These are phyloP conservation scores for Pestalotiopsis sp. DNA, from an alignment of 2,329 filamentous ascomycete genomes.

Conservation along the genomic window DNA sequence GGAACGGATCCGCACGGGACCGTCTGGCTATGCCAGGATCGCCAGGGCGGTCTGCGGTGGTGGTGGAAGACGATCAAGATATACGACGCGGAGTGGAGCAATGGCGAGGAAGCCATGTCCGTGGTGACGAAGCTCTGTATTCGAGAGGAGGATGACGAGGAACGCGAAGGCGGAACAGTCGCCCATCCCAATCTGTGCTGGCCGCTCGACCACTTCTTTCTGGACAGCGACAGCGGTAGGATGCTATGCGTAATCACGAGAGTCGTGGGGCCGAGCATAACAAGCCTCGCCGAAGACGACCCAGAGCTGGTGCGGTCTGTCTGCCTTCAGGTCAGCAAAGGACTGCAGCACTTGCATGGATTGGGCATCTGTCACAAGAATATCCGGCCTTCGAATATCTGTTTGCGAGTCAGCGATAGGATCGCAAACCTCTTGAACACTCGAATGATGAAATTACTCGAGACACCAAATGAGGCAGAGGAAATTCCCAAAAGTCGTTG, in stretches of 20 bases:
- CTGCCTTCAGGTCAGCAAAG: background rate
- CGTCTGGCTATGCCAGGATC: too few relatives aligned
- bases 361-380: conserved; percentile 12
- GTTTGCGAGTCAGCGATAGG: background rate
- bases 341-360: background rate
- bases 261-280: conserved; percentile 4
- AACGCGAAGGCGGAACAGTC: too few relatives aligned
- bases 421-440: background rate
- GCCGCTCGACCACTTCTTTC: background rate
- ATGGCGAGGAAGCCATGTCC: too few relatives aligned
- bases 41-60: too few relatives aligned
- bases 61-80: too few relatives aligned
- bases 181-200: background rate
- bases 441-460: background rate
- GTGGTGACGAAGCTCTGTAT: too few relatives aligned
- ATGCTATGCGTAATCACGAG: conserved; percentile 4
- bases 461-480: background rate
- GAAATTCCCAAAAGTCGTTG: background rate
- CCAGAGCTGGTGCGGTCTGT: background rate
- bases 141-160: too few relatives aligned
- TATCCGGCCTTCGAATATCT: conserved; percentile 7
- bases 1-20: too few relatives aligned
- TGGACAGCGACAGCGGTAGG: background rate
- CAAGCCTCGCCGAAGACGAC: background rate
- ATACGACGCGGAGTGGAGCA: too few relatives aligned